Base-by-base conservation (phyloP, 2,329 filamentous ascomycete genomes). In the Fonsecaea nubica region DNA sequence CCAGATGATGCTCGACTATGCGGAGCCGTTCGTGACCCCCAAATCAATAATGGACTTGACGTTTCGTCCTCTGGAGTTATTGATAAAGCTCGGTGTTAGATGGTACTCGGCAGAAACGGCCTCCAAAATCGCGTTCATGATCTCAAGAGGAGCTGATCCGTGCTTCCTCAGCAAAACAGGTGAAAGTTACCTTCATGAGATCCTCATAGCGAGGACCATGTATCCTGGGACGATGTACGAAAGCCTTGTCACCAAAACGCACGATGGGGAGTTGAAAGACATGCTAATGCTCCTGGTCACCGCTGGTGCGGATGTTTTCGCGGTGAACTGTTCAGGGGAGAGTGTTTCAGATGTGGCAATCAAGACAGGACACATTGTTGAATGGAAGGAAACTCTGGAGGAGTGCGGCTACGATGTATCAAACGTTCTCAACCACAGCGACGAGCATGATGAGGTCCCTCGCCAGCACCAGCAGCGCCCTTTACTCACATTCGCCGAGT, bases 351-450 rank as follows among this genome's bases (percentile, higher is more conserved):
- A 21, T 3, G 10, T 48, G 6, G 42, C n/a, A 21, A 7, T 48
- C 6, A 48, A 48, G 42, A 1, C 4, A 8, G 42, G 42, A 5
- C 8, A 21, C 42, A 48, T n/a, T 7, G 4, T 21, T 1, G 42
- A 48, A n/a, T 48, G 42, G 42, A 21, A 48, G 42, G 42, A 48
- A 48, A 21, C 42, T 48, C 42, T 48, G 2, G 42, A 48, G n/a
- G 42, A 48, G 42, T 48, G 42, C 42, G n/a, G 42, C 6, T 48
- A 48, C 42, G 6, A 48, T 21, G 42, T 48, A 18, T 21, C 10
- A 2, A 21, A 48, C 4, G 42, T 48, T 7, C n/a, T 48, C 42
- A 48, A 48, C 10, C 42, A 18, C n/a, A 18, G 6, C n/a, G 7
- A 18, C 4, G n/a, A 21, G 42, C n/a, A 48, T 4, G 42, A 48